Base-by-base conservation (phyloP, 2,329 filamentous ascomycete species). In the Hymenoscyphus albidus region DNA sequence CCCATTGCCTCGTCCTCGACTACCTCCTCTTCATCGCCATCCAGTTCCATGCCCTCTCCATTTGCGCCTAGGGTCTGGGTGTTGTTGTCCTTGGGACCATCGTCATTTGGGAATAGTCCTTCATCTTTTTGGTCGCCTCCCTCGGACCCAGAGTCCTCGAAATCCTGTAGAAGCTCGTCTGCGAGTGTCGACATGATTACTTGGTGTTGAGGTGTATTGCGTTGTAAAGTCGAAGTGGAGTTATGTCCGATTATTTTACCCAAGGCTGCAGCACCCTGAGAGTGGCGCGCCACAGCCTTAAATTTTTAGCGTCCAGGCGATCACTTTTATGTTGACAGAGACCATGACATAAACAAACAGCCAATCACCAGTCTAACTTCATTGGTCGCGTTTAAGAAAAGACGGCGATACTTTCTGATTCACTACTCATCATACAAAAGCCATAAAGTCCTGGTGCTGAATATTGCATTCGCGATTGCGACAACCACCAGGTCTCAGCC, bases 121-220 rank as follows among this genome's bases (percentile, higher is more conserved):
- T 81, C 80, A 61, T 83, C 80, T 64, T 85, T 81, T 39, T 85
- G 81, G 42, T 86, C 85, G 67, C 89, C 88, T 44, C 84, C 86
- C 72, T 95, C 91, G 61, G 92, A 92, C 61, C 88, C 92, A 5
- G 88, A 91, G 74, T 96, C 92, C 73, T 93, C 92, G 69, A 96
- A 95, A 76, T 96, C 92, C 74, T 95, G 91, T 71, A 98, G 83
- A 12, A 99, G 85, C 76, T 98, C 94, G 74, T 98, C 93, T 68
- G 92, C 94, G 68, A 96, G 84, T 56, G 92, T 96, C 76, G 94
- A 92, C 93, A 97, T 96, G 38, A 70, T 74, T 67, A 35, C 61
- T 59, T 54, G 55, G 44, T 58, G 55, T 54, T 61, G 51, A 56
- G 58, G 57, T 63, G 57, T 58, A 42, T 61, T n/a, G 31, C 48